Evolutionary conservation across 495 filamentous ascomycete genomes (phyloP).

Genomic region (Delitschia confertaspora): DNA sequence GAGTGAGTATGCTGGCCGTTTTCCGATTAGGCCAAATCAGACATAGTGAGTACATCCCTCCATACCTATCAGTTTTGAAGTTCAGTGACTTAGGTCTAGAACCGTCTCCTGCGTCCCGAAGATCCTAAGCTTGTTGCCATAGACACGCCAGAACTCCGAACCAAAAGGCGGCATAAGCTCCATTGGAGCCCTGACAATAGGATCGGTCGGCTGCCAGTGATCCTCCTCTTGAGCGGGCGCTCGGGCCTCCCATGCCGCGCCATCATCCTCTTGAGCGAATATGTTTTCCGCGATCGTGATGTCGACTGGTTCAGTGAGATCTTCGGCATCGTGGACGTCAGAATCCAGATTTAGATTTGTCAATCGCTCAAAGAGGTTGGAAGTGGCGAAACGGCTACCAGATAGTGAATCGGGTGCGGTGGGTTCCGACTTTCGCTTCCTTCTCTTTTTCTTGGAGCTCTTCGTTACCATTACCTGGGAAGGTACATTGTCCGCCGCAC

Average conservation of each 20-base stretch:
- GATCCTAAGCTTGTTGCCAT: slow-evolving; percentile 56
- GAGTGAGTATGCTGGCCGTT: too few relatives aligned
- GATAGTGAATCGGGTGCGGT: too few relatives aligned
- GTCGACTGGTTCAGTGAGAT: too few relatives aligned
- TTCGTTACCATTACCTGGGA: too few relatives aligned
- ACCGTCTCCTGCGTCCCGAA: slow-evolving; percentile 55
- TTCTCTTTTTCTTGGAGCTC: slow-evolving; percentile 20
- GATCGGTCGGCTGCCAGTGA: neutral
- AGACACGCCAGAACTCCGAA: slow-evolving; percentile 51
- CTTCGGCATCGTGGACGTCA: neutral
- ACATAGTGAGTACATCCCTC: too few relatives aligned
- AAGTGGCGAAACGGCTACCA: slow-evolving; percentile 12
- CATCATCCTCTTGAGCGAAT: neutral
- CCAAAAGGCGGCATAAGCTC: slow-evolving; percentile 40
- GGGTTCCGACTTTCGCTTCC: slow-evolving; percentile 16
- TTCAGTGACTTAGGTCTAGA: slow-evolving; percentile 32
- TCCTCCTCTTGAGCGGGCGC: neutral
- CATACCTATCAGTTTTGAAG: too few relatives aligned
- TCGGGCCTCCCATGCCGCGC: slow-evolving; percentile 5
- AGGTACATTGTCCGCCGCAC: too few relatives aligned
- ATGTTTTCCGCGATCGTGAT: neutral
- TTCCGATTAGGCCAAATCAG: too few relatives aligned
- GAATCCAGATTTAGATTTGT: neutral
- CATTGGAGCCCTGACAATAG: slow-evolving; percentile 13
- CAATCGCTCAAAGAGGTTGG: slow-evolving; percentile 13